Base-by-base conservation (phyloP, 176 grass and related monocot genomes). In the Ampelocalamus luodianensis region DNA sequence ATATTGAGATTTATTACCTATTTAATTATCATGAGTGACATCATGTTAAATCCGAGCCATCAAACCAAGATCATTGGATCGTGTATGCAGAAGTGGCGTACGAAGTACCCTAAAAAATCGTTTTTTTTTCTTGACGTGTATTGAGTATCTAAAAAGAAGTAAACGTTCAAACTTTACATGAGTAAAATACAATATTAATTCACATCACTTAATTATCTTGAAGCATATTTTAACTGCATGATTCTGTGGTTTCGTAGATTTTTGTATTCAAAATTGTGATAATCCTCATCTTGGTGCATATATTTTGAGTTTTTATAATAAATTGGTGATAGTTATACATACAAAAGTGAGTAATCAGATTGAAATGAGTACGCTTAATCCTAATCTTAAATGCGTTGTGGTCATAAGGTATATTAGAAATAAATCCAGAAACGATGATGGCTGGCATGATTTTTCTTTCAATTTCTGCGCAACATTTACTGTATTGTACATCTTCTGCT, bases 401-500 rank as follows among this genome's bases (percentile, higher is more conserved):
- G 66, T 40, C 32, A 22, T 29, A 24, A 60, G 51, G 38, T 62
- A 61, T 60, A 62, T 29, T 56, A 62, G n/a, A 68, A 77, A 77
- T 62, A 49, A 26, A 37, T 61, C 62, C 14, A 68, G 37, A 23
- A 32, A 72, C 42, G 55, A 79, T 72, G 65, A 29, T 56, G 46
- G 5, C 37, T 15, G 11, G 32, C 43, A 34, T 4, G 1, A 32
- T 36, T 79, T 22, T 5, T 18, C 20, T 79, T 72, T 56, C 45
- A 38, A 20, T 45, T 46, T 79, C 1, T 74, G 1, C 2, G 2
- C 18, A 58, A 20, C 11, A 53, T 40, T 88, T 72, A 64, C 8
- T 88, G 29, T 84, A 65, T 55, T 6, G 26, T 61, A 24, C 40
- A 71, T 85, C 15, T 86, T 85, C n/a, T 86, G 51, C 37, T 53